Evolutionary conservation across 495 filamentous ascomycete genomes (phyloP).

Genomic region (Hypoxylon crocopeplum): DNA sequence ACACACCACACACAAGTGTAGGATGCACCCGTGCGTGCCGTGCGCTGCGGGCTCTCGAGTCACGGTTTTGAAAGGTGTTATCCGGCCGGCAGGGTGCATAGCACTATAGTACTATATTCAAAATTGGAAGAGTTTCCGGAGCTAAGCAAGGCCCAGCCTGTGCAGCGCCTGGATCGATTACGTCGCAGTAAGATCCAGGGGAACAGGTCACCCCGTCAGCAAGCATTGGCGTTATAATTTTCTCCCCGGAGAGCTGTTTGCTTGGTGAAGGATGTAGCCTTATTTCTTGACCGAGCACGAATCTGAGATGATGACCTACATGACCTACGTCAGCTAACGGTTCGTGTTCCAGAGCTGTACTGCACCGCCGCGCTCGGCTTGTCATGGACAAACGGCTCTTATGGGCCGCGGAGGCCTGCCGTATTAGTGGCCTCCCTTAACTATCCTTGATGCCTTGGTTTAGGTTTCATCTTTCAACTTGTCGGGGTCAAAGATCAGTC

Average conservation of each 20-base stretch:
- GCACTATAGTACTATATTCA: conserved; percentile 35
- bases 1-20: conserved; percentile 21
- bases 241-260: conserved; percentile 18
- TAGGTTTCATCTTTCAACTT: conserved; percentile 25
- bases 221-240: conserved; percentile 12
- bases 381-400: neutral
- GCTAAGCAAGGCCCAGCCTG: conserved; percentile 34
- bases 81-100: conserved; percentile 37
- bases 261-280: conserved; percentile 34
- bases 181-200: conserved; percentile 39
- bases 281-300: conserved; percentile 32
- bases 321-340: conserved; percentile 21
- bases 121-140: conserved; percentile 38
- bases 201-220: conserved; percentile 2
- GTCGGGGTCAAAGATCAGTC: conserved; percentile 22
- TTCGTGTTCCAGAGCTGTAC: conserved; percentile 33
- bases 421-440: conserved; percentile 7
- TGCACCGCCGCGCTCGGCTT: conserved; percentile 35
- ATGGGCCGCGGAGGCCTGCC: conserved; percentile 9
- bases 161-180: conserved; percentile 36
- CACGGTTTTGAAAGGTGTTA: conserved; percentile 27
- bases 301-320: conserved; percentile 31
- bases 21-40: conserved; percentile 33
- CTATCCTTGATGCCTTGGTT: conserved; percentile 12
- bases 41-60: conserved; percentile 27